These are phyloP conservation scores for Podila verticillata DNA, from an alignment of 192 early-diverging fungal species.

Conservation along the genomic window DNA sequence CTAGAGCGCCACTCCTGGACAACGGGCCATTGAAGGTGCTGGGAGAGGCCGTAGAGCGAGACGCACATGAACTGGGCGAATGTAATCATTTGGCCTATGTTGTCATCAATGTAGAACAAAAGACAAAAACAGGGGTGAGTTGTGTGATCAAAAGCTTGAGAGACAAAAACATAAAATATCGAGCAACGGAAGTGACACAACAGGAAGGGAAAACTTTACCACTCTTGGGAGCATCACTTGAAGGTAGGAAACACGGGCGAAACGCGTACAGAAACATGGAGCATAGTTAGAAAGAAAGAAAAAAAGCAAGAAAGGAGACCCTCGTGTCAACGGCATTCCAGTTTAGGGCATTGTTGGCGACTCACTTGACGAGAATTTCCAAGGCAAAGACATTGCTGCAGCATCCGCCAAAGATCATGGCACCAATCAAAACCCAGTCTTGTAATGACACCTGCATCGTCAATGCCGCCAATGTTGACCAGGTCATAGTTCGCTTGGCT, in stretches of 20 bases:
- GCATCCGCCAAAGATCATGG: constrained; percentile 88
- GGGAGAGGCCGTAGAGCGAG: constrained; percentile 70
- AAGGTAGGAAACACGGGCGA: constrained; percentile 5
- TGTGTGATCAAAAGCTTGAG: constrained; percentile 53
- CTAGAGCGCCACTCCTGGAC: constrained; percentile 20
- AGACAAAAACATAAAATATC: background rate
- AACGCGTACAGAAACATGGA: background rate
- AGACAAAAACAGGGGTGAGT: background rate
- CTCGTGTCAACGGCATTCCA: background rate
- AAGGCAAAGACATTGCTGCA: constrained; percentile 89
- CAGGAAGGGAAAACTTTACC: constrained; percentile 60
- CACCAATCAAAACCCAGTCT: constrained; percentile 63
- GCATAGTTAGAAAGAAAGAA: background rate
- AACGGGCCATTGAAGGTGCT: constrained; percentile 64
- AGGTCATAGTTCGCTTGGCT: background rate
- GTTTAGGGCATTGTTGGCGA: background rate
- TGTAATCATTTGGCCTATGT: constrained; percentile 80
- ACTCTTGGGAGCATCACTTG: constrained; percentile 66
- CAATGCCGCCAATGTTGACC: constrained; percentile 12
- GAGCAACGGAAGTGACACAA: constrained; percentile 67
- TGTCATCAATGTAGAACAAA: no score
- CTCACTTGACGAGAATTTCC: constrained; percentile 78
- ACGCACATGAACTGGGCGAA: constrained; percentile 86
- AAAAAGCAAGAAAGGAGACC: background rate
- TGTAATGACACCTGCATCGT: constrained; percentile 35